Evolutionary conservation across 345 rosid genomes (phyloP), one percentile per base, ranked within the genome.

Genomic region (Bruguiera gymnorhiza): DNA sequence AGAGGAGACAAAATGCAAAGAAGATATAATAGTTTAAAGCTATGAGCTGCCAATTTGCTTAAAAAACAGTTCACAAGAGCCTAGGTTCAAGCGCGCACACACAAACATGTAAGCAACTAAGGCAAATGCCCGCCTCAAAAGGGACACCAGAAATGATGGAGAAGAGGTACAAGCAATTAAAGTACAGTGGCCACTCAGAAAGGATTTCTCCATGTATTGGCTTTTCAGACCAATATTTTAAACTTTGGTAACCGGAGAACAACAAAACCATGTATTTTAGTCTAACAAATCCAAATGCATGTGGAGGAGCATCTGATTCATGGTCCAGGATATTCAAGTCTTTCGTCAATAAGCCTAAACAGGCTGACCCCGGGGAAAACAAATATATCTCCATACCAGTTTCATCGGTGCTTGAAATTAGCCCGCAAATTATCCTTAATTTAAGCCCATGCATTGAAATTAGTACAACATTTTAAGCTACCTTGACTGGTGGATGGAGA

Each of bases 261-360:
- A 57, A 26, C 2, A 48, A 29, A 43, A 15, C 46, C 58, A 48
- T 13, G 31, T 60, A 70, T 51, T 50, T 60, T 70, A 70, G 21
- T 52, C 65, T 9, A 46, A 10, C 37, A 36, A 4, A 10, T n/a
- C 21, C 36, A 24, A 24, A 43, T 43, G 18, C 8, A 26, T 37
- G n/a, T 55, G 52, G 52, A 34, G 3, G 24, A 0, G 18, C 53
- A 36, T 8, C n/a, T 0, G 2, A 32, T 54, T 55, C 20, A 11
- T 36, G 50, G 21, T 67, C 48, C 8, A 16, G 31, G 67, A 24
- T 60, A 15, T 43, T 43, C 16, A 43, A 43, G 18, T 43, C 18
- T 43, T 43, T 3, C 50, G 3, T 43, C 19, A 43, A 3, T 13
- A 43, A 15, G 1, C 50, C 16, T 43, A 15, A 43, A 43, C 50